Conservation (phyloP, 2,329 filamentous ascomycete species). For the Aspergillus sp. region DNA sequence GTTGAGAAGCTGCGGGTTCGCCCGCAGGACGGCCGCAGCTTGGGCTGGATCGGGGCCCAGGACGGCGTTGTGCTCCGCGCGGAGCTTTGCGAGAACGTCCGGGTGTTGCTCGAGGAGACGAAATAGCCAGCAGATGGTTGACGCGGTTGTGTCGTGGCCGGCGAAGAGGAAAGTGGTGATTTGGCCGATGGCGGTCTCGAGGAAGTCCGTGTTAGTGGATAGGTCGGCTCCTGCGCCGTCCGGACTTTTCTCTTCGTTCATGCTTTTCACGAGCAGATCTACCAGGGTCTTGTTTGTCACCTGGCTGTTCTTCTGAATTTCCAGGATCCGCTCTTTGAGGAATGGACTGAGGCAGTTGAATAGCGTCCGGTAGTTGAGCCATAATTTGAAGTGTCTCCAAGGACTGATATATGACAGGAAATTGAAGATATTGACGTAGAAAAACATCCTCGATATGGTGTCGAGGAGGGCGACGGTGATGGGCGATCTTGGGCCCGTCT, state of each 20-base stretch:
- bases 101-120: slow-evolving; percentile 8
- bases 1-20: slow-evolving; percentile 6
- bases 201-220: not conserved
- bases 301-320: not conserved
- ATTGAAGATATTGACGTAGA: not conserved
- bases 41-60: slow-evolving; percentile 1
- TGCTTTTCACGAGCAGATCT: not conserved
- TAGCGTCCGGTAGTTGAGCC: not conserved
- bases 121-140: slow-evolving; percentile 5
- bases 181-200: slow-evolving; percentile 4
- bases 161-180: slow-evolving; percentile 10
- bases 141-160: slow-evolving; percentile 9
- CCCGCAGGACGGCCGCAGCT: not conserved
- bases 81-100: not conserved
- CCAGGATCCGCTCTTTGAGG: not conserved
- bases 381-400: not conserved
- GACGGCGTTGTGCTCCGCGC: slow-evolving; percentile 10
- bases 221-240: not conserved
- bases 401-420: not conserved
- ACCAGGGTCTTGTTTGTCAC: not conserved
- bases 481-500: not conserved
- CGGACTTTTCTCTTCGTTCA: slow-evolving; percentile 1
- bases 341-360: not conserved
- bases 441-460: not conserved
- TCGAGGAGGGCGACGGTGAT: not conserved